Evolutionary conservation across 1,284 basidiomycete species (phyloP).

Genomic region (Cutaneotrichosporon arboriforme): DNA sequence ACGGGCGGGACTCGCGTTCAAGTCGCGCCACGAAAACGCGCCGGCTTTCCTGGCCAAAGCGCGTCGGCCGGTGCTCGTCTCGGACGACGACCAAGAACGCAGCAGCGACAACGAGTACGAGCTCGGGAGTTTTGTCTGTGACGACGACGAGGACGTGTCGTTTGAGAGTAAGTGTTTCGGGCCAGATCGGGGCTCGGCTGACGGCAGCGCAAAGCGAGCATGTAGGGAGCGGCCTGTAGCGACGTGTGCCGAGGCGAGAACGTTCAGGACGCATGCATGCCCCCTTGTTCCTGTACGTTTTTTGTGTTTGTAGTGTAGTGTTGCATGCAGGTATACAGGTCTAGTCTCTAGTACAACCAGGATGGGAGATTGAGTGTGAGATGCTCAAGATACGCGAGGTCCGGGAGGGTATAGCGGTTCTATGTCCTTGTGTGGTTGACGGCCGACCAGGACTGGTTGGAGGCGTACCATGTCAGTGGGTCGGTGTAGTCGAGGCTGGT

Average conservation of each 20-base stretch:
- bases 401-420: too few species aligned
- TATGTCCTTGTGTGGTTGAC: neutral
- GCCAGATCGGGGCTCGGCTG: neutral
- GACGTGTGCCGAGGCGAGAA: neutral
- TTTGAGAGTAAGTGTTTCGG: slow-evolving; percentile 26
- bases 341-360: too few species aligned
- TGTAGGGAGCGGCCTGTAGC: slow-evolving; percentile 8
- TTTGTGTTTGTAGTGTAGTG: too few species aligned
- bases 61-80: slow-evolving; percentile 34
- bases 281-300: neutral
- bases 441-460: slow-evolving; percentile 8
- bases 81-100: slow-evolving; percentile 37
- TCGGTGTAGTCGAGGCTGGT: slow-evolving; percentile 30
- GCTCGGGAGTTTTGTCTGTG: slow-evolving; percentile 41
- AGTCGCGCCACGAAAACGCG: slow-evolving; percentile 1
- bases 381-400: too few species aligned
- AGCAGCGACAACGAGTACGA: slow-evolving; percentile 42
- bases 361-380: too few species aligned
- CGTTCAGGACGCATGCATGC: neutral
- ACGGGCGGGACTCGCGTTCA: slow-evolving; percentile 33
- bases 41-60: slow-evolving; percentile 40
- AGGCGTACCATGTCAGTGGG: slow-evolving; percentile 15
- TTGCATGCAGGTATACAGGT: too few species aligned
- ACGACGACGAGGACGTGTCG: slow-evolving; percentile 34
- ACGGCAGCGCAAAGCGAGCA: slow-evolving; percentile 11